phyloP scores from a whole-genome alignment of 208 protist species.

The Trichomonas tenax region DNA sequence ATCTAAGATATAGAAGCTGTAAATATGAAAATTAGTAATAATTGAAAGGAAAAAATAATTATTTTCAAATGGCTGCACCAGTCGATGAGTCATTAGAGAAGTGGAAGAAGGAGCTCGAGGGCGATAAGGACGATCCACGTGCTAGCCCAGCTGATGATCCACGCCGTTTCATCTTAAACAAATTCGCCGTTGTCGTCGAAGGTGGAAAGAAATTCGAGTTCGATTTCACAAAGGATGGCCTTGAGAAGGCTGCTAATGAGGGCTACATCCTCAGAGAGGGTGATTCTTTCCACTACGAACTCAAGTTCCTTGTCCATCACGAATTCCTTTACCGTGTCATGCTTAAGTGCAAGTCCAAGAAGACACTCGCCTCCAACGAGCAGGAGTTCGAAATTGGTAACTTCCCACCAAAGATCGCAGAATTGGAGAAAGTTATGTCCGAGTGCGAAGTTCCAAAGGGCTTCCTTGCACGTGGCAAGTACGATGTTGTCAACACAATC shows the following conservation, averaged over 20 bases:
- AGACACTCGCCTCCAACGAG: background rate
- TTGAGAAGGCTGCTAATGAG: background rate
- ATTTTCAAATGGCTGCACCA: background rate
- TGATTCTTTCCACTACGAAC: background rate
- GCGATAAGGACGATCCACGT: background rate
- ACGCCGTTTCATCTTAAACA: background rate
- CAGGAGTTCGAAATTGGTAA: background rate
- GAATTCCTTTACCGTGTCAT: background rate
- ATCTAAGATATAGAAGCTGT: too few species aligned
- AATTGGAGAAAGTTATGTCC: background rate
- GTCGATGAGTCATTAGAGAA: background rate
- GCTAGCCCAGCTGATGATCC: background rate
- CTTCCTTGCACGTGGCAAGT: background rate
- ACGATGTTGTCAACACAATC: background rate
- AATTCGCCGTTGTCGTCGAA: background rate
- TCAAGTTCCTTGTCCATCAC: background rate
- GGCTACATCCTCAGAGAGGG: background rate
- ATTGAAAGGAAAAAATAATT: too few species aligned
- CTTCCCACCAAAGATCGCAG: constrained; percentile 6
- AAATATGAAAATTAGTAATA: too few species aligned
- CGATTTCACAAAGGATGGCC: background rate
- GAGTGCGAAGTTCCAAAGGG: background rate
- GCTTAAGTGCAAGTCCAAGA: background rate
- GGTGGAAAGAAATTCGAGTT: background rate
- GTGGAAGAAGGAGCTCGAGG: background rate